Evolutionary conservation across 2,329 filamentous ascomycete species (phyloP).

Genomic region (Parascedosporium putredinis): DNA sequence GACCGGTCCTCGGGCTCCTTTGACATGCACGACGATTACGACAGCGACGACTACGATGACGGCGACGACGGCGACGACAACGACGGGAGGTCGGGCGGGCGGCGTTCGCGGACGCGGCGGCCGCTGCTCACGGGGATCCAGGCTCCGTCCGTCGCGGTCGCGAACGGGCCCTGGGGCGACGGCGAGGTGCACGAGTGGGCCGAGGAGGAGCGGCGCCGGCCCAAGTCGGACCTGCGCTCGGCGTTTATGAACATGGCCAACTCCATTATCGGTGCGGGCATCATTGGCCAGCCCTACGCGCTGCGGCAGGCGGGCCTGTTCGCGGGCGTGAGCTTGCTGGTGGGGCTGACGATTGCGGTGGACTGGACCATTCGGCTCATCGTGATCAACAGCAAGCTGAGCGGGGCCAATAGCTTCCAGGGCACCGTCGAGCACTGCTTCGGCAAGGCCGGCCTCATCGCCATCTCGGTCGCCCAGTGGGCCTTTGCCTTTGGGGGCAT

Average conservation of each 20-base stretch:
- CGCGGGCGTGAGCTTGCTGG: slow-evolving; percentile 66
- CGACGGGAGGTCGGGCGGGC: slow-evolving; percentile 23
- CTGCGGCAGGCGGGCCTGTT: slow-evolving; percentile 82
- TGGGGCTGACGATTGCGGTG: slow-evolving; percentile 70
- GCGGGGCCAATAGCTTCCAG: slow-evolving; percentile 88
- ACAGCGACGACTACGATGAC: slow-evolving; percentile 38
- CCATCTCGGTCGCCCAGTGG: slow-evolving; percentile 88
- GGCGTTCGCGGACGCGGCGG: slow-evolving; percentile 35
- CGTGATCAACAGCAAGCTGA: slow-evolving; percentile 94
- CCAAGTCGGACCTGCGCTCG: slow-evolving; percentile 74
- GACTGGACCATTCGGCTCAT: slow-evolving; percentile 98
- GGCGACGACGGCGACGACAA: too few relatives aligned
- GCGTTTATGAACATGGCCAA: slow-evolving; percentile 99
- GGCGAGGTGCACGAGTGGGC: slow-evolving; percentile 36
- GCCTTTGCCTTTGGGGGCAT: slow-evolving; percentile 97
- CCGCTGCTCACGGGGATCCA: slow-evolving; percentile 77
- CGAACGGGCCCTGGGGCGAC: slow-evolving; percentile 34
- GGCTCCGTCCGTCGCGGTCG: slow-evolving; percentile 65
- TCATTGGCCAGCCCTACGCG: slow-evolving; percentile 87
- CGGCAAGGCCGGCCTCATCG: slow-evolving; percentile 74
- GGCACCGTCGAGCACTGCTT: slow-evolving; percentile 95
- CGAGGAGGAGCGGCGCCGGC: slow-evolving; percentile 48
- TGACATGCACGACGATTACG: slow-evolving; percentile 19
- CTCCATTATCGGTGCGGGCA: slow-evolving; percentile 77
- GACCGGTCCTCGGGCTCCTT: background rate